phyloP scores from a whole-genome alignment of 306 rosid genomes.

The Acacia acuminata region DNA sequence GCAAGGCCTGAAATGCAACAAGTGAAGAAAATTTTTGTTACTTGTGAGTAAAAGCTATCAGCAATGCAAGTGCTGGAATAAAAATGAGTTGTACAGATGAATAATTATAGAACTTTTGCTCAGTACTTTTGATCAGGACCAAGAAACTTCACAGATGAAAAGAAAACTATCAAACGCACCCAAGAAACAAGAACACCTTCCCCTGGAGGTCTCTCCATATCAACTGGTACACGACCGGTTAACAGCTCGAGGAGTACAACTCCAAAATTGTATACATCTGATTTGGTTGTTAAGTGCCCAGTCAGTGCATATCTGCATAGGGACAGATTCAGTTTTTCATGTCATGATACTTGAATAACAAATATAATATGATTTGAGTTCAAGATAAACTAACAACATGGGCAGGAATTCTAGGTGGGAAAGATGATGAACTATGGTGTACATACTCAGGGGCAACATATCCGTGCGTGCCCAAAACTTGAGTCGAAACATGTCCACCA shows the following conservation, averaged over 20 bases:
- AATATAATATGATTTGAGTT: neutral
- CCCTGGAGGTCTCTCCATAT: conserved; percentile 86
- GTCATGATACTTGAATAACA: neutral
- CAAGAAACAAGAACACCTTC: conserved; percentile 95
- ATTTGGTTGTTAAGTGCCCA: conserved; percentile 93
- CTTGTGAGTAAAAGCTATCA: conserved; percentile 1
- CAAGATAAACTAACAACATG: conserved; percentile 1
- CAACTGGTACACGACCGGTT: conserved; percentile 92
- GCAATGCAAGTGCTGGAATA: neutral
- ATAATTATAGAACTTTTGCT: neutral
- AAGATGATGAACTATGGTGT: conserved; percentile 29
- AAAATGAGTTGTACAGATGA: neutral
- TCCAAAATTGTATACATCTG: conserved; percentile 93
- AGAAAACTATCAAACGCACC: conserved; percentile 50
- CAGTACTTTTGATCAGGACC: neutral
- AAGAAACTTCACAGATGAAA: neutral
- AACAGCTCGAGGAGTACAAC: conserved; percentile 93
- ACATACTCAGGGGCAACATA: conserved; percentile 93
- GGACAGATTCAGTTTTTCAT: neutral
- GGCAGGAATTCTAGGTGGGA: conserved; percentile 11
- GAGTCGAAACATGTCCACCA: conserved; percentile 95
- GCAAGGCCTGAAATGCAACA: conserved; percentile 70
- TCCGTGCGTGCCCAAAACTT: conserved; percentile 94
- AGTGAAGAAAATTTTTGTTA: neutral
- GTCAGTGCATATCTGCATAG: conserved; percentile 88